A percentile compares a stretch with the other conserved stretches of the same genome.
Conservation (phyloP, 139 green algal genomes). For the Chlorella sp. region DNA sequence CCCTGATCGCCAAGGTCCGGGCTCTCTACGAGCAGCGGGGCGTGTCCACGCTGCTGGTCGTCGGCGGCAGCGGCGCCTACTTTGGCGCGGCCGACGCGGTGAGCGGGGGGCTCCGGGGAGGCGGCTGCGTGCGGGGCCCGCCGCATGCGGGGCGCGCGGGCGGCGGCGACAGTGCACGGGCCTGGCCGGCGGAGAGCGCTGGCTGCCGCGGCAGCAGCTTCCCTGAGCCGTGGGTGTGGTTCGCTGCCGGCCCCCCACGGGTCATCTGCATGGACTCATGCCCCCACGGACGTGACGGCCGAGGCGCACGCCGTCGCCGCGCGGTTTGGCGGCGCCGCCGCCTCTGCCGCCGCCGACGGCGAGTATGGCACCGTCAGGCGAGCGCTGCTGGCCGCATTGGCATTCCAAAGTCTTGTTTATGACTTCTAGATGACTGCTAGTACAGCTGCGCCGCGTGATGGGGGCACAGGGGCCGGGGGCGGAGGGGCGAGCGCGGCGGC, state of each 20-base stretch:
- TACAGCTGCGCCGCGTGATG: too few relatives aligned
- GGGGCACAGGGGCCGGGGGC: too few relatives aligned
- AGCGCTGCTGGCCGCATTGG: too few relatives aligned
- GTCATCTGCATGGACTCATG: slow-evolving; percentile 64
- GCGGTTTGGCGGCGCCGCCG: slow-evolving; percentile 12
- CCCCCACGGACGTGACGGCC: slow-evolving; percentile 47
- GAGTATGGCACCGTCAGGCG: slow-evolving; percentile 14
- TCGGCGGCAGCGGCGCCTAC: slow-evolving; percentile 70
- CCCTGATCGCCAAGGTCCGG: slow-evolving; percentile 55
- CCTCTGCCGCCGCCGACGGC: neutral
- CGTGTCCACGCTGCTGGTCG: slow-evolving; percentile 59
- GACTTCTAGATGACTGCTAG: too few relatives aligned
- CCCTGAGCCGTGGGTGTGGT: too few relatives aligned
- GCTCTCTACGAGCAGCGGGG: slow-evolving; percentile 19
- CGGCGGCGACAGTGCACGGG: too few relatives aligned
- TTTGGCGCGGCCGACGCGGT: slow-evolving; percentile 47
- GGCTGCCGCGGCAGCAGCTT: too few relatives aligned
- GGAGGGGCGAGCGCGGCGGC: too few relatives aligned
- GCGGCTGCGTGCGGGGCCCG: neutral
- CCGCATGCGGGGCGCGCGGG: too few relatives aligned
- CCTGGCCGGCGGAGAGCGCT: too few relatives aligned
- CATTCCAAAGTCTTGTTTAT: too few relatives aligned
- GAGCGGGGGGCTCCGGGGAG: neutral
- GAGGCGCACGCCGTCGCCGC: slow-evolving; percentile 41
- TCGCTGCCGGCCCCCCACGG: too few relatives aligned